Evolutionary conservation across 1,284 basidiomycete species (phyloP).

Genomic region (Phellopilus nigrolimitatus): DNA sequence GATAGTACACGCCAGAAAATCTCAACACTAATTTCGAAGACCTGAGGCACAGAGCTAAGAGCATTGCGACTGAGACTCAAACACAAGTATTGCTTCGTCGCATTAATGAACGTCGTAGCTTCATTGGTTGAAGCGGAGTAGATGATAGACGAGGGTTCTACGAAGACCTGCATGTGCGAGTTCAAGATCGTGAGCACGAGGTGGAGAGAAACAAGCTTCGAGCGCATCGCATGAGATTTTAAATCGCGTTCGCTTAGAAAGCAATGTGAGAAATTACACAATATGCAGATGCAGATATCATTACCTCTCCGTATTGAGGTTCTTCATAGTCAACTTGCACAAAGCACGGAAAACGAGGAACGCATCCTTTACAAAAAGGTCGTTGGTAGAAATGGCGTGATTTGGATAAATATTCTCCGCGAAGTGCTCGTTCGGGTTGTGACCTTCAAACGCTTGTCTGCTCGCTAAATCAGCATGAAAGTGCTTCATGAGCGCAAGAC

Average conservation of each 20-base stretch:
- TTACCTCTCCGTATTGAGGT: conserved; percentile 86
- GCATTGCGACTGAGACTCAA: conserved; percentile 92
- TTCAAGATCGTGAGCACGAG: conserved; percentile 90
- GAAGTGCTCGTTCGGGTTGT: conserved; percentile 30
- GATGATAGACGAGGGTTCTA: conserved; percentile 81
- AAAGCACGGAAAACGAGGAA: conserved; percentile 94
- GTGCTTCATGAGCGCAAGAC: not conserved
- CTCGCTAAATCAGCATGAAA: not conserved
- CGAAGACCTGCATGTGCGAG: conserved; percentile 85
- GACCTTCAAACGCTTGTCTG: conserved; percentile 27
- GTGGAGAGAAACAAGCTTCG: conserved; percentile 89
- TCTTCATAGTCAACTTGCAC: conserved; percentile 98
- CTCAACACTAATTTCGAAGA: conserved; percentile 97
- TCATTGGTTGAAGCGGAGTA: conserved; percentile 85
- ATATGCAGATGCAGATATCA: conserved; percentile 23
- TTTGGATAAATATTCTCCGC: conserved; percentile 23
- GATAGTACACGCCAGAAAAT: conserved; percentile 97
- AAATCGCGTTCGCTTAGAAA: conserved; percentile 78
- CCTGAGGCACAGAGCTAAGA: conserved; percentile 91
- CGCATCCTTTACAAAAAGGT: conserved; percentile 92
- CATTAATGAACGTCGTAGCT: conserved; percentile 84
- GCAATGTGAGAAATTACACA: conserved; percentile 4
- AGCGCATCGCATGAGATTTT: conserved; percentile 93
- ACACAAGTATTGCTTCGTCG: conserved; percentile 93
- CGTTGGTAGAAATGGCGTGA: conserved; percentile 54